phyloP scores from a whole-genome alignment of 768 basidiomycete species.

The Coprinopsis cinerea region DNA sequence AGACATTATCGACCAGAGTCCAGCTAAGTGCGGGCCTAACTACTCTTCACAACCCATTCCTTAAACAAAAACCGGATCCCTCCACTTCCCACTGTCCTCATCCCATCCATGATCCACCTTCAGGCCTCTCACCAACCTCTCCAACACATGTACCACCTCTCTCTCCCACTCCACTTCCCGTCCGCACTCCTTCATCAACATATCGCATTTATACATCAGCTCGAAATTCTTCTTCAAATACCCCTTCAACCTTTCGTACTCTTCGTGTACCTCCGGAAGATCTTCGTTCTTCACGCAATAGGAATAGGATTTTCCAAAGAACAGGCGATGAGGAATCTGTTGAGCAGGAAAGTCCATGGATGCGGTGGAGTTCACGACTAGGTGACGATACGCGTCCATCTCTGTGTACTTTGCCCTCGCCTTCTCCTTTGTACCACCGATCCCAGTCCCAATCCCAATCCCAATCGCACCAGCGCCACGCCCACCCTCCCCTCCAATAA shows the following conservation, averaged over 20 bases:
- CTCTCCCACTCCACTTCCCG: conserved; percentile 12
- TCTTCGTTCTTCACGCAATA: background rate
- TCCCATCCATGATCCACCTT: background rate
- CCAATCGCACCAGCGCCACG: no score
- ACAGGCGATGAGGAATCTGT: conserved; percentile 24
- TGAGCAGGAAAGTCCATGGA: conserved; percentile 27
- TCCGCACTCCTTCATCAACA: conserved; percentile 30
- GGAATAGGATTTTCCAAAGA: conserved; percentile 14
- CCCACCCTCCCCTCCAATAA: no score
- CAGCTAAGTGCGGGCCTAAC: no score
- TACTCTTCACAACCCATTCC: no score
- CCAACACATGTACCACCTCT: conserved; percentile 11
- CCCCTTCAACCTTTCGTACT: conserved; percentile 16
- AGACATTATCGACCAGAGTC: no score
- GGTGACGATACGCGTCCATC: conserved; percentile 15
- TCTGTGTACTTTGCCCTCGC: conserved; percentile 23
- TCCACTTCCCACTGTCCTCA: background rate
- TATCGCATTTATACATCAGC: conserved; percentile 32
- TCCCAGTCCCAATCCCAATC: no score
- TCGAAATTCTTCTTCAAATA: conserved; percentile 32
- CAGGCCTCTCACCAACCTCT: conserved; percentile 6
- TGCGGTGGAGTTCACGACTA: conserved; percentile 14
- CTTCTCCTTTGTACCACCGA: no score
- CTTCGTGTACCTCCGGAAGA: background rate
- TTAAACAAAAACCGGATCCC: background rate